Evolutionary conservation across 192 early-diverging fungal genomes (phyloP).

Genomic region (Cetraspora pellucida): DNA sequence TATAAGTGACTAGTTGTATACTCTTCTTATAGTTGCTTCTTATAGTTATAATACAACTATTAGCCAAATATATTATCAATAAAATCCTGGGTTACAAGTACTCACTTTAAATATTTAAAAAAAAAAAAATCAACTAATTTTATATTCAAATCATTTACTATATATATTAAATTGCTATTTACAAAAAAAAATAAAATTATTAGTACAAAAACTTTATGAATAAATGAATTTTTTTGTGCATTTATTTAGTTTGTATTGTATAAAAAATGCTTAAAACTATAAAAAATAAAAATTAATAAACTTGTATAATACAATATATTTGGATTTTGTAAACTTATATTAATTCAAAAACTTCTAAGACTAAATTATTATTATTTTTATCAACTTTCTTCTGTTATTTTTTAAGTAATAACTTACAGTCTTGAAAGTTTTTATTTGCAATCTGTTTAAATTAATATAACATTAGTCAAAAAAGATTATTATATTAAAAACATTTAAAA

Average conservation of each 20-base stretch:
- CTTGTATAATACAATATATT: background rate
- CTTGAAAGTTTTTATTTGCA: conserved; percentile 11
- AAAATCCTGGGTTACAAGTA: no score
- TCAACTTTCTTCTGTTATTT: conserved; percentile 16
- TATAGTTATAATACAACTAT: no score
- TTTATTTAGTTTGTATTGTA: background rate
- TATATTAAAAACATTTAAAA: conserved; percentile 18
- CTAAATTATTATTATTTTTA: background rate
- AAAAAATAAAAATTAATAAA: background rate
- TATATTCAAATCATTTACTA: conserved; percentile 15
- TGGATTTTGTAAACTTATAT: conserved; percentile 7
- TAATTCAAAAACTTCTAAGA: conserved; percentile 15
- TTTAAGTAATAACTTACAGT: conserved; percentile 1
- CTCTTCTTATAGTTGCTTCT: no score
- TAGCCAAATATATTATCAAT: no score
- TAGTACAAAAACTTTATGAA: conserved; percentile 13
- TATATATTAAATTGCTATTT: conserved; percentile 14
- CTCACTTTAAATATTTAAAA: no score
- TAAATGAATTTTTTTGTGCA: conserved; percentile 10
- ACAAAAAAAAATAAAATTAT: conserved; percentile 9
- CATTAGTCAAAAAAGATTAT: conserved; percentile 13
- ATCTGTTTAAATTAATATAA: conserved; percentile 21
- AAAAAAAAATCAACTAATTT: no score
- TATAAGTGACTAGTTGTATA: no score
- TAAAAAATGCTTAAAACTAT: background rate